Evolutionary conservation across 208 protist genomes (phyloP).

Genomic region (Crithidia acanthocephali): DNA sequence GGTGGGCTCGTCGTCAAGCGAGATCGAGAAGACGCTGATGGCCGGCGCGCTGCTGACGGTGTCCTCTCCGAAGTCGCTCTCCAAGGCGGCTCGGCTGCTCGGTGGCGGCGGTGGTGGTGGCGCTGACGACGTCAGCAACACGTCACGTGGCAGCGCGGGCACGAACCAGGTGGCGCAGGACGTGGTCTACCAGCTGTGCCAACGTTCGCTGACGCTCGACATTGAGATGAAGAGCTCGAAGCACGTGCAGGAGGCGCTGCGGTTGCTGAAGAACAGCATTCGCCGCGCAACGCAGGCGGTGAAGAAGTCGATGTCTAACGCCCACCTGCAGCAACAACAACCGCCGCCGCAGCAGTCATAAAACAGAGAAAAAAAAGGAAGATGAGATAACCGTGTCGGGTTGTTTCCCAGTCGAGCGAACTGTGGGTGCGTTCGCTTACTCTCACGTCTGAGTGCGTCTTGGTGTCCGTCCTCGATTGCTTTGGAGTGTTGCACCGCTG

Average conservation of each 20-base stretch:
- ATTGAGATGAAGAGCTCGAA: conserved; percentile 47
- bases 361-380: background rate
- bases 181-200: conserved; percentile 28
- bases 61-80: conserved; percentile 13
- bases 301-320: conserved; percentile 46
- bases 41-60: conserved; percentile 32
- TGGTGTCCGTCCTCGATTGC: too few relatives aligned
- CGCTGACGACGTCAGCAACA: conserved; percentile 30
- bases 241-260: conserved; percentile 44
- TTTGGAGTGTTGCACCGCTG: too few relatives aligned
- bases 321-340: conserved; percentile 6
- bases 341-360: background rate
- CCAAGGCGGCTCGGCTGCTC: conserved; percentile 27
- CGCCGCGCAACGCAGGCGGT: conserved; percentile 49
- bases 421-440: too few relatives aligned
- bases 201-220: conserved; percentile 38
- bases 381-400: background rate
- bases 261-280: conserved; percentile 40
- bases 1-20: conserved; percentile 44
- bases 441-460: too few relatives aligned
- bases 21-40: conserved; percentile 45
- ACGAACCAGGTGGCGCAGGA: conserved; percentile 25
- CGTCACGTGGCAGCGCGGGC: conserved; percentile 25
- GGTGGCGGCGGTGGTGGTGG: conserved; percentile 12
- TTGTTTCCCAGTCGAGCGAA: too few relatives aligned